Base-by-base conservation (phyloP, 371 early-diverging fungal genomes). In the Rhizopus sp. region DNA sequence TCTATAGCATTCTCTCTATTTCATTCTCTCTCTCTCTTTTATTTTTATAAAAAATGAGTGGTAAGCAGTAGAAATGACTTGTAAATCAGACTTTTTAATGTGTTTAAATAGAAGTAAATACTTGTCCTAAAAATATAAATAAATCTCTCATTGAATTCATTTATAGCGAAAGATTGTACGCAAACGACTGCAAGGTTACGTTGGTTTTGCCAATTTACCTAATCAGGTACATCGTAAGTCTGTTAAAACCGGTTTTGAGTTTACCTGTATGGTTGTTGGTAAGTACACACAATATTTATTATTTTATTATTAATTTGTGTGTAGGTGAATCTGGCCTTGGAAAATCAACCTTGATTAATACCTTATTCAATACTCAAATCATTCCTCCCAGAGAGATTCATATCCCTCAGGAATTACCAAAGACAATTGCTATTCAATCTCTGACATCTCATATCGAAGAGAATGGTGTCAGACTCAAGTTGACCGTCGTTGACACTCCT, bases 331-430 rank as follows among this genome's bases (percentile, higher is more conserved):
- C 96, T 38, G 99, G 99, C 49, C 84, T 99, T 37, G 99, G 99
- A 50, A 96, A 99, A 77, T 94, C 99, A 7, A 99, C 99, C 7
- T 83, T 99, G 47, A 88, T 99, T 66, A 98, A 98, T 86, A 97
- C 99, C 32, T 78, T 99, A 55, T 99, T 99, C 81, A 93, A 93
- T 74, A 88, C 95, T 41, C 81, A 88, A 54, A 71, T 23, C 23
- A 23, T 99, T 37, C 93, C 94, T 78, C 93, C 93, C 73, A 82
- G 45, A 49, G 33, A 34, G 29, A 10, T 33, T 5, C 15, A 49
- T 15, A n/a, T 9, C 9, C 44, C 53, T 3, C 33, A 15, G 4
- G 23, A 34, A 33, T 4, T n/a, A 15, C 45, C 57, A 4, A 83
- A 84, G 60, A 94, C 95, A 31, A 93, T 98, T 35, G 94, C 92